Percentiles rank a stretch among this genome's conserved stretches.
These are phyloP conservation scores for Arthromyces matolae DNA, from an alignment of 768 basidiomycete genomes.

Conservation along the genomic window DNA sequence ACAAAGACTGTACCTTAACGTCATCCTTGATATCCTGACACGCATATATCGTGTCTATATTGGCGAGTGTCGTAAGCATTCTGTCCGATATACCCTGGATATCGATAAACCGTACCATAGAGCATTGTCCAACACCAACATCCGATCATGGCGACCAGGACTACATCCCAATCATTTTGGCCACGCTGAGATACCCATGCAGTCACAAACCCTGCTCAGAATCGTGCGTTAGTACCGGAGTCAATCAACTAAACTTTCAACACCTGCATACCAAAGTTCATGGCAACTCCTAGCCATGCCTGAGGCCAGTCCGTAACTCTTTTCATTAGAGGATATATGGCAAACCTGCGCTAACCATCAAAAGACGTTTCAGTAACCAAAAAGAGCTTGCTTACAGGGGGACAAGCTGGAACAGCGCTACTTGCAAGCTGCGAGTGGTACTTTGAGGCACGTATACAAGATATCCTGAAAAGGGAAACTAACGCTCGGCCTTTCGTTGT, in stretches of 20 bases:
- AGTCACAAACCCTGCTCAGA: constrained; percentile 1
- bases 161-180: constrained; percentile 24
- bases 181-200: neutral
- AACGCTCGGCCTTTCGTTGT: constrained; percentile 15
- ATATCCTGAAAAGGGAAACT: too few relatives aligned
- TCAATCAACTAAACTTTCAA: too few relatives aligned
- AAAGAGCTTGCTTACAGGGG: neutral
- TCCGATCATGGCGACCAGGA: constrained; percentile 29
- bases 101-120: constrained; percentile 28
- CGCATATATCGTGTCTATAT: constrained; percentile 1
- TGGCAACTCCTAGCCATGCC: constrained; percentile 52
- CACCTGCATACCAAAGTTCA: constrained; percentile 54
- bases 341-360: constrained; percentile 27
- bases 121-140: constrained; percentile 49
- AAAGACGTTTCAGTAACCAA: constrained; percentile 28
- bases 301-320: constrained; percentile 55
- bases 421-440: neutral
- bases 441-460: too few relatives aligned
- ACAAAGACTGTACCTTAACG: neutral
- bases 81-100: too few relatives aligned
- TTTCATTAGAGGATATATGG: constrained; percentile 49
- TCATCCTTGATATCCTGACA: constrained; percentile 1
- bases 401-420: constrained; percentile 4
- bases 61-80: neutral
- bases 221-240: constrained; percentile 16